Conservation (phyloP, 768 basidiomycete species). For the Suillus subalutaceus region DNA sequence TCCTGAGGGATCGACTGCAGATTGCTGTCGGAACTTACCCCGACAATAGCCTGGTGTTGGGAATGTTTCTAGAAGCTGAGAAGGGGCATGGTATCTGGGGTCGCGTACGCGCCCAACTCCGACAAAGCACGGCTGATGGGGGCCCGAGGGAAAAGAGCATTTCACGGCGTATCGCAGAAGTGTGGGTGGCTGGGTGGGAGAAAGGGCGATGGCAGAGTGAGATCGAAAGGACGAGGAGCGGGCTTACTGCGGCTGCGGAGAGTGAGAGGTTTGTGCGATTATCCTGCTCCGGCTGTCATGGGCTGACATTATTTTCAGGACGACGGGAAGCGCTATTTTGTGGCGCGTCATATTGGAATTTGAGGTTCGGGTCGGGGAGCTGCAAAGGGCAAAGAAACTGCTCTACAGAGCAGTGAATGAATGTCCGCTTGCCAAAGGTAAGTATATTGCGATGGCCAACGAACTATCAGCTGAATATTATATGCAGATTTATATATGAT, state of each 20-base stretch:
- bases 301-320: constrained; percentile 45
- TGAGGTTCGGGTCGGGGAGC: constrained; percentile 65
- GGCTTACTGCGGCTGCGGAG: constrained; percentile 63
- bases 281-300: background rate
- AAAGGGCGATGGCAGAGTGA: constrained; percentile 70
- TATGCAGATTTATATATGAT: constrained; percentile 70
- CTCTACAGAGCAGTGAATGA: constrained; percentile 75
- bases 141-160: constrained; percentile 55
- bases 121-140: constrained; percentile 41
- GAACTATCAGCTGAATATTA: constrained; percentile 17
- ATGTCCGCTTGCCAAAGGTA: constrained; percentile 79
- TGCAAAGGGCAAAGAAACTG: constrained; percentile 67
- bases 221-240: constrained; percentile 68
- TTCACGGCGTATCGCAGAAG: constrained; percentile 61
- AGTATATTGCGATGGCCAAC: constrained; percentile 17
- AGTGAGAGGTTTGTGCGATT: constrained; percentile 58
- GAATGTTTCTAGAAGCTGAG: constrained; percentile 76
- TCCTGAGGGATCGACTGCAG: constrained; percentile 60
- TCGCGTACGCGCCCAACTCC: constrained; percentile 57
- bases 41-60: constrained; percentile 71
- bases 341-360: constrained; percentile 81
- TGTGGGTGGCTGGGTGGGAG: constrained; percentile 85
- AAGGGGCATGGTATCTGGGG: constrained; percentile 83
- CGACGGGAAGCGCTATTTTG: constrained; percentile 61
- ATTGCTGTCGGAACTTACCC: constrained; percentile 61